Evolutionary conservation across 1,284 basidiomycete genomes (phyloP).

Genomic region (Peniophora sp.): DNA sequence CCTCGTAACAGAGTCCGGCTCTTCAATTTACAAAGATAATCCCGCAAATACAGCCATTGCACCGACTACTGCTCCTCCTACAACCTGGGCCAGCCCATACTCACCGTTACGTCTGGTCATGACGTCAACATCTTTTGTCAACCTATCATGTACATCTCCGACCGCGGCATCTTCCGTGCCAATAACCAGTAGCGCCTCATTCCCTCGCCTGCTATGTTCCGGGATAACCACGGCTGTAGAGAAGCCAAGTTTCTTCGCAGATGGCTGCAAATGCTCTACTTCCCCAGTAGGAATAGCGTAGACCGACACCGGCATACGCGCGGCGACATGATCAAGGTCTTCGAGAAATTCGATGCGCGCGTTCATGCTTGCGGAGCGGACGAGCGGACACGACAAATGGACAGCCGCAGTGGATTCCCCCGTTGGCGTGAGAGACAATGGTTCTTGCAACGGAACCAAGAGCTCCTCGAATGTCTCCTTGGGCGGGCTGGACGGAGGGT

Average conservation of each 20-base stretch:
- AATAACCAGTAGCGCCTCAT: slow-evolving; percentile 37
- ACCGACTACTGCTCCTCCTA: no score
- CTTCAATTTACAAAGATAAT: no score
- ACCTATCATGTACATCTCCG: no score
- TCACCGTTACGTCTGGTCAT: no score
- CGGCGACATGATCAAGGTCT: slow-evolving; percentile 30
- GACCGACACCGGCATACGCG: slow-evolving; percentile 32
- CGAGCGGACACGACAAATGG: slow-evolving; percentile 25
- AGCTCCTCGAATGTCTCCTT: not conserved
- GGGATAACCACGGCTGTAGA: slow-evolving; percentile 25
- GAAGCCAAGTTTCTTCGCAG: slow-evolving; percentile 37
- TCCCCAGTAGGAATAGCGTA: slow-evolving; percentile 37
- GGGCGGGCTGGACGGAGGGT: slow-evolving; percentile 11
- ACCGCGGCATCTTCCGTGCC: slow-evolving; percentile 36
- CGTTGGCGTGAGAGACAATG: not conserved
- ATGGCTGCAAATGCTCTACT: slow-evolving; percentile 26
- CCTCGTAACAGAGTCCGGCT: no score
- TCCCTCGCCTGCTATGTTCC: slow-evolving; percentile 17
- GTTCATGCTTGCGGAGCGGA: slow-evolving; percentile 42
- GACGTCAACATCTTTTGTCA: no score
- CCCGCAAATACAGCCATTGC: no score
- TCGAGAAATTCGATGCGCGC: slow-evolving; percentile 42
- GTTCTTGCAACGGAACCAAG: not conserved
- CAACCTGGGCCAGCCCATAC: no score
- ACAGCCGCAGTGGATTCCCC: no score